Conservation (phyloP, 2,329 filamentous ascomycete species). For the Penicillium sp. region DNA sequence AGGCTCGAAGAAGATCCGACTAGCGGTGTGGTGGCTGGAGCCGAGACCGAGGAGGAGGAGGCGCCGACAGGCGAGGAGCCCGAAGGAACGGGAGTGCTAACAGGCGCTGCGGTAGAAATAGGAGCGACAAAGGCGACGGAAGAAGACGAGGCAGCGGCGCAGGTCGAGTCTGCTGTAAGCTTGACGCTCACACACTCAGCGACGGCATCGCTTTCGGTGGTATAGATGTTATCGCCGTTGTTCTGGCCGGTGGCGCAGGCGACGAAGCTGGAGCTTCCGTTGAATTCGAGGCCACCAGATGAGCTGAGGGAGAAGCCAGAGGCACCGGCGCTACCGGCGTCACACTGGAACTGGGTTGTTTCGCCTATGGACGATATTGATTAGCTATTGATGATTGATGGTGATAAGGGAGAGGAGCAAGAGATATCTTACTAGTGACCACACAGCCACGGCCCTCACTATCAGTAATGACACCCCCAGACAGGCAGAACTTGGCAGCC, state of each 20-base stretch:
- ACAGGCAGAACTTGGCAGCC: constrained; percentile 59
- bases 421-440: constrained; percentile 56
- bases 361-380: constrained; percentile 45
- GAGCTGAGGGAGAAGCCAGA: constrained; percentile 60
- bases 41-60: background rate
- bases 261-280: constrained; percentile 60
- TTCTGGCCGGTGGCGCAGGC: constrained; percentile 59
- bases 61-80: background rate
- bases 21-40: background rate
- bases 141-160: constrained; percentile 11
- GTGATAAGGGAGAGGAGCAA: background rate
- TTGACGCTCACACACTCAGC: constrained; percentile 34
- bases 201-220: constrained; percentile 26
- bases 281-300: constrained; percentile 57
- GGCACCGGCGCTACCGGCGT: constrained; percentile 56
- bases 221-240: constrained; percentile 43
- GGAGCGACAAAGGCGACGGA: background rate
- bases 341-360: constrained; percentile 64
- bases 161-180: constrained; percentile 38
- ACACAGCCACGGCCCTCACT: constrained; percentile 62
- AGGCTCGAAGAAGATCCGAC: background rate
- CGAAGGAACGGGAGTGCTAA: background rate
- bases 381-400: background rate
- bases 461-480: constrained; percentile 59
- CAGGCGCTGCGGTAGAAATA: background rate